A percentile compares a stretch with the other conserved stretches of the same genome.
Evolutionary conservation across 768 basidiomycete genomes (phyloP).

Genomic region (Suillus subalutaceus): DNA sequence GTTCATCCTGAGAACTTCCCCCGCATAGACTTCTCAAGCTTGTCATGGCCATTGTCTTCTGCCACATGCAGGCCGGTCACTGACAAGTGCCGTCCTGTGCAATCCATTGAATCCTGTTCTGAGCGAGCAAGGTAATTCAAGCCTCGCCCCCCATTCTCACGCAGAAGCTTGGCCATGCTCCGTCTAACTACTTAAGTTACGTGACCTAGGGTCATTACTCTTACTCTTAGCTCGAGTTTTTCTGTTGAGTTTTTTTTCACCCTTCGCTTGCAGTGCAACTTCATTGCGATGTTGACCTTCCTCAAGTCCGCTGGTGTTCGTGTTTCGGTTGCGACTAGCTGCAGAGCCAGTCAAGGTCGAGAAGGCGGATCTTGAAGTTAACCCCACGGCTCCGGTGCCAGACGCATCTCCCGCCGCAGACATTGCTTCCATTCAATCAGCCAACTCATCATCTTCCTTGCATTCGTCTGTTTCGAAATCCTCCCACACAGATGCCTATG

Average conservation of each 20-base stretch:
- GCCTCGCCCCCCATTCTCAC: slow-evolving; percentile 28
- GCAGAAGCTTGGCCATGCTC: slow-evolving; percentile 20
- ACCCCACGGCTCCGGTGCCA: slow-evolving; percentile 9
- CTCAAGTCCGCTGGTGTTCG: slow-evolving; percentile 24
- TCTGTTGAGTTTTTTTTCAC: slow-evolving; percentile 2
- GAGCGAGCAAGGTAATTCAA: slow-evolving; percentile 8
- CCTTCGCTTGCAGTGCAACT: not conserved
- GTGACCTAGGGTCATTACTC: slow-evolving; percentile 25
- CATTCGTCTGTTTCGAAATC: slow-evolving; percentile 22
- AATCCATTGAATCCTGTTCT: slow-evolving; percentile 1
- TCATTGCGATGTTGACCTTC: slow-evolving; percentile 26
- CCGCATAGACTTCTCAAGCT: slow-evolving; percentile 4
- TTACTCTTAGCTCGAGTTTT: slow-evolving; percentile 11
- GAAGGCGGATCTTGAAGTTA: not conserved
- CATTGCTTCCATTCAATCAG: not conserved
- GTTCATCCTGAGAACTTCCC: slow-evolving; percentile 6
- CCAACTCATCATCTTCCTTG: slow-evolving; percentile 1
- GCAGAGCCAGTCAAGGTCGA: slow-evolving; percentile 8
- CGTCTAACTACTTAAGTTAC: slow-evolving; percentile 19
- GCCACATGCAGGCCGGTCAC: no score
- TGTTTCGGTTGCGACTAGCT: slow-evolving; percentile 3
- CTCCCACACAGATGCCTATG: slow-evolving; percentile 29
- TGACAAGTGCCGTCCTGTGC: not conserved
- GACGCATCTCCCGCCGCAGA: not conserved
- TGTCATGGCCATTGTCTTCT: not conserved